Base-by-base conservation (phyloP, 2,329 filamentous ascomycete species). In the Alternaria metachromatica region DNA sequence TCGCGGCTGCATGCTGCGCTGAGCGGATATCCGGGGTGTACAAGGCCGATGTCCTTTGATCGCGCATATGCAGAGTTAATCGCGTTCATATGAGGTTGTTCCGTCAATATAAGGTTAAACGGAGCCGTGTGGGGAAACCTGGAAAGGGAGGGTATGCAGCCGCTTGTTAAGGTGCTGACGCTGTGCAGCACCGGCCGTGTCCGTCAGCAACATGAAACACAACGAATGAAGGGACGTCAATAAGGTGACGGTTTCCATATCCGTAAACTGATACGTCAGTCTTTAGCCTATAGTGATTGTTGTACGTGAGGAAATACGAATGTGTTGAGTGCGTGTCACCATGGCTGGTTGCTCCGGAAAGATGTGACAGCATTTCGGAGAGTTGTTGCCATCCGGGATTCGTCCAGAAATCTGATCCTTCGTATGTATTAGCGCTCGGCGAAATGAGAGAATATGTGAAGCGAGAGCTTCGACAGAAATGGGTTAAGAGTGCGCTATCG, bases 21-120 rank as follows among this genome's bases (percentile, higher is more conserved):
- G 15, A 21, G n/a, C 37, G 5, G 15, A 43, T 26, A 25, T 30
- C 30, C n/a, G 28, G 18, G 18, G 13, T 33, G 13, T 33, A n/a
- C 12, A n/a, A 30, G 44, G 26, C 23, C 21, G 15, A 15, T 13
- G 23, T 49, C 7, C 9, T 25, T 30, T 46, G 15, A 10, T 23
- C 37, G 12, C 11, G 8, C 11, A 33, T 37, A 53, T 56, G 21
- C 50, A 61, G 28, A 21, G 44, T 20, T 20, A 18, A 54, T 20
- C 45, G 48, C 23, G 18, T 61, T 55, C 49, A 63, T 51, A n/a
- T 60, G 25, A 18, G 11, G 18, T 20, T 51, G 28, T 50, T 54
- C 43, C 44, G 28, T 58, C 55, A 59, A 66, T 66, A 58, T 62
- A 50, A 30, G 55, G 46, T 49, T 59, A 58, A 64, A 58, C 46